phyloP scores from a whole-genome alignment of 495 filamentous ascomycete species.

The Penicillium soppii region DNA sequence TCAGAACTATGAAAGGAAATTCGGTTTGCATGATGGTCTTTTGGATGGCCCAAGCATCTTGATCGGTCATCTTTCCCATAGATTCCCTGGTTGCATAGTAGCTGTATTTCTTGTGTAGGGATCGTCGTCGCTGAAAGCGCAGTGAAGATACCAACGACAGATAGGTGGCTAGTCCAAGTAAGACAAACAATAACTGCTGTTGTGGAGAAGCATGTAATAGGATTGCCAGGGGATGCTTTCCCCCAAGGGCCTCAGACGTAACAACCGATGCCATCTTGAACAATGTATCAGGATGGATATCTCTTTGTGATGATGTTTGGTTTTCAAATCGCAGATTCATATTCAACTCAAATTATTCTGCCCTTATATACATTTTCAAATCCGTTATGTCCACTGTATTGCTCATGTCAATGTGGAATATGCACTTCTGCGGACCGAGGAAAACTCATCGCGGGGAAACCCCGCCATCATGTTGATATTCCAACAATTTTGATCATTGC shows the following conservation, averaged over 20 bases:
- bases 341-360: too few species aligned
- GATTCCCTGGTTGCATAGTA: constrained; percentile 47
- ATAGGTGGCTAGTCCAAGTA: constrained; percentile 18
- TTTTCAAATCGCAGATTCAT: too few species aligned
- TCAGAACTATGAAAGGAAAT: constrained; percentile 53
- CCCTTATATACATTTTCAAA: background rate
- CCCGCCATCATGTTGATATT: background rate
- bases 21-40: constrained; percentile 47
- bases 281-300: too few species aligned
- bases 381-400: background rate
- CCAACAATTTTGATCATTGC: background rate
- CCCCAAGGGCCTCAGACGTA: background rate
- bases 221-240: too few species aligned
- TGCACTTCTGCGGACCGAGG: constrained; percentile 11
- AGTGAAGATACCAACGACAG: constrained; percentile 28
- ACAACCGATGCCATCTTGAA: background rate
- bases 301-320: too few species aligned
- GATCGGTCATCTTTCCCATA: constrained; percentile 55
- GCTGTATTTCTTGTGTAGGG: constrained; percentile 40
- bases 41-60: constrained; percentile 58
- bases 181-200: constrained; percentile 4
- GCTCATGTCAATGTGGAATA: background rate
- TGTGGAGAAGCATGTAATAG: background rate
- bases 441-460: constrained; percentile 12
- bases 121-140: constrained; percentile 46